Base-by-base conservation (phyloP, 495 filamentous ascomycete species). In the Xylaria grammica region DNA sequence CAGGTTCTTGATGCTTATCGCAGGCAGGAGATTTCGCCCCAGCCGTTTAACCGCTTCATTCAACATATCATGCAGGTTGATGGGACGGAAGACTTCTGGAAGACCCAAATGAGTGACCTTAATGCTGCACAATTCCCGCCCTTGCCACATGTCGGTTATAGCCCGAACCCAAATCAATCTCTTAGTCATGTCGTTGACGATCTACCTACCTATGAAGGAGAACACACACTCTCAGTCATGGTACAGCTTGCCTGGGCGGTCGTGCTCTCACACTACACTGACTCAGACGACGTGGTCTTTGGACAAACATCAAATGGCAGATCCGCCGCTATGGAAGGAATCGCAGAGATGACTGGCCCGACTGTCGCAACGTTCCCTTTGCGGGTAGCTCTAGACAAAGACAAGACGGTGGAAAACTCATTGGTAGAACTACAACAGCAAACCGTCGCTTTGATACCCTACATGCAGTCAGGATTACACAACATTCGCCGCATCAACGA, bases 311-410 rank as follows among this genome's bases (percentile, higher is more conserved):
- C 78, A 34, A 71, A 77, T 51, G 85, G 85, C 36, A 75, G 86
- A 0, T 74, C 80, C 24, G 76, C 78, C 10, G 70, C 77, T 9
- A 65, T 87, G 1, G 60, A 69, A 6, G 83, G 79, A 20, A 71
- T 88, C n/a, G 73, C 74, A n/a, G 71, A 77, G 22, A 81, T 86
- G 53, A 68, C 77, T 6, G 85, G 83, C 0, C 80, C 87, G 0
- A 75, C 86, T 0, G 82, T 90, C 44, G 80, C 86, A 19, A 89
- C 88, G 0, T 71, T 89, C 0, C 88, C 88, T 5, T 72, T 84
- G 15, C 78, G 86, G 1, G 70, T 78, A 3, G 59, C 44, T 1
- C 22, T 74, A 4, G 44, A 50, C 26, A 36, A 44, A 20, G 63
- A 64, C 9, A 54, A 51, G 45, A 13, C 32, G 17, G n/a, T 73